A percentile compares a stretch with the other conserved stretches of the same genome.
Conservation (phyloP, 805 yeast species). For the Yamadazyma paraphyllophila region DNA sequence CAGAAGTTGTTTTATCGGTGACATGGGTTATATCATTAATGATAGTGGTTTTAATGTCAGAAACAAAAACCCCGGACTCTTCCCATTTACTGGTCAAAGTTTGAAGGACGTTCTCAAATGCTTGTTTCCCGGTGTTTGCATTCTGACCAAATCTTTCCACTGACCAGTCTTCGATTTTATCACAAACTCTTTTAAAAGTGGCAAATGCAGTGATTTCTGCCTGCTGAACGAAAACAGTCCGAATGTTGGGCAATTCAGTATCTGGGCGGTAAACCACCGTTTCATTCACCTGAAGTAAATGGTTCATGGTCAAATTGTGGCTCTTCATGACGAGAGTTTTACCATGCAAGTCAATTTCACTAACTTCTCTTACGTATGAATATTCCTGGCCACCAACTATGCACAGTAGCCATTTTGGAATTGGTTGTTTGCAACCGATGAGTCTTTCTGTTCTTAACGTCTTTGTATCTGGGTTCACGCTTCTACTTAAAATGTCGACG, state of each 20-base stretch:
- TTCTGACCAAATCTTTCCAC: constrained; percentile 85
- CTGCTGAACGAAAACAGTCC: constrained; percentile 71
- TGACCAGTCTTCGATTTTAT: constrained; percentile 88
- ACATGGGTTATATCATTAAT: constrained; percentile 23
- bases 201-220: constrained; percentile 91
- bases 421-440: constrained; percentile 82
- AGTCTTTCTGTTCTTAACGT: constrained; percentile 77
- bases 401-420: constrained; percentile 77
- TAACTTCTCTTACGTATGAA: constrained; percentile 85
- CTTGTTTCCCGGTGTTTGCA: constrained; percentile 76
- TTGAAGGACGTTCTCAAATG: constrained; percentile 78
- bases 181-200: constrained; percentile 64
- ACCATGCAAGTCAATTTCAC: constrained; percentile 69
- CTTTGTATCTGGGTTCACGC: constrained; percentile 48
- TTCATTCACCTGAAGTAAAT: constrained; percentile 76
- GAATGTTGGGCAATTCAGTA: constrained; percentile 41
- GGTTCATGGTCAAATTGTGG: constrained; percentile 79
- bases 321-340: constrained; percentile 76
- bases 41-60: constrained; percentile 26
- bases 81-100: constrained; percentile 46
- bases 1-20: constrained; percentile 12
- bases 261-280: constrained; percentile 82
- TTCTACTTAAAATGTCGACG: constrained; percentile 83
- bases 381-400: constrained; percentile 70
- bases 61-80: constrained; percentile 37